Evolutionary conservation across 2,329 filamentous ascomycete species (phyloP).

Genomic region (Fusarium denticulatum): DNA sequence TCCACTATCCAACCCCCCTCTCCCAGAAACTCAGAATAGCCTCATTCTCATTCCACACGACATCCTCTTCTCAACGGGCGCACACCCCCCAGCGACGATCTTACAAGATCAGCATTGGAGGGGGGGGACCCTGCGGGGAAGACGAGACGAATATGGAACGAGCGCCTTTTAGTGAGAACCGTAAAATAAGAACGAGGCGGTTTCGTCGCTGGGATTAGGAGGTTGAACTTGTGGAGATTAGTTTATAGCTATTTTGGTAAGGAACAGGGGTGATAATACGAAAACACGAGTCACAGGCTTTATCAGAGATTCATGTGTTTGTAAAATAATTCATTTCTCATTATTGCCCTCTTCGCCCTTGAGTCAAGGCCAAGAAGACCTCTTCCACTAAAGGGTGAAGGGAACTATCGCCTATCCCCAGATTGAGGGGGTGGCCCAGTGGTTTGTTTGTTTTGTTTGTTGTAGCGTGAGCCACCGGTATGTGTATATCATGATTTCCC

Average conservation of each 20-base stretch:
- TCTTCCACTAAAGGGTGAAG: background rate
- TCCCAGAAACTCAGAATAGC: slow-evolving; percentile 8
- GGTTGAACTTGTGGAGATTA: slow-evolving; percentile 11
- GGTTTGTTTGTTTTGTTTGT: slow-evolving; percentile 8
- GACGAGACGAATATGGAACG: slow-evolving; percentile 15
- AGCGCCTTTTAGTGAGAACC: background rate
- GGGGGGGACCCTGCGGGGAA: slow-evolving; percentile 26
- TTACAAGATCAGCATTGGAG: slow-evolving; percentile 2
- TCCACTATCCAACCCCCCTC: background rate
- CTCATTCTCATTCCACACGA: slow-evolving; percentile 15
- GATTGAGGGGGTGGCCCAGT: slow-evolving; percentile 11
- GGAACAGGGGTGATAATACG: slow-evolving; percentile 6
- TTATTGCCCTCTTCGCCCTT: background rate
- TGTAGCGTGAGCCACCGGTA: slow-evolving; percentile 37
- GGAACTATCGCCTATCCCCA: background rate
- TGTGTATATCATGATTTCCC: slow-evolving; percentile 39
- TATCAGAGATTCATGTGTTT: background rate
- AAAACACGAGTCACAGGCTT: background rate
- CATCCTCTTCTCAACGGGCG: background rate
- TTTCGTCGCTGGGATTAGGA: slow-evolving; percentile 5
- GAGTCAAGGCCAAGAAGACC: background rate
- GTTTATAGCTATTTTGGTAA: background rate
- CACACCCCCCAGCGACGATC: slow-evolving; percentile 20
- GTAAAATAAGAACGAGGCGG: background rate
- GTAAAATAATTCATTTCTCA: slow-evolving; percentile 20